phyloP scores from a whole-genome alignment of 352 stramenopile genomes.

The Globisporangium ultimum region DNA sequence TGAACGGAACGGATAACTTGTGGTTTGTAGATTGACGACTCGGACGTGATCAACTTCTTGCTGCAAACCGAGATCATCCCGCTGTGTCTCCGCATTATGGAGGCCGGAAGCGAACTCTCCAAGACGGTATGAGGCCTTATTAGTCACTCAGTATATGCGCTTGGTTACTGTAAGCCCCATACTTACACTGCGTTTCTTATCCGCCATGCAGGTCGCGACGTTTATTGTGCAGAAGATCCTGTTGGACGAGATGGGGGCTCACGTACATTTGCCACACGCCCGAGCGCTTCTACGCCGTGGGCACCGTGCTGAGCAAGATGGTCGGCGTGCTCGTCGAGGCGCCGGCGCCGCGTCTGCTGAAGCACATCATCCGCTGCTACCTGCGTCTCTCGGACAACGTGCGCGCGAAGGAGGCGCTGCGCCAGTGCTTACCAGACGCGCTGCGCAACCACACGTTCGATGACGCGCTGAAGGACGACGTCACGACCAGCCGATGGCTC shows the following conservation, averaged over 20 bases:
- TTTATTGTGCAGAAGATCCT: constrained; percentile 99
- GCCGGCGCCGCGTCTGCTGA: constrained; percentile 94
- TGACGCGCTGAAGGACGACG: constrained; percentile 93
- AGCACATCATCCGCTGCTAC: constrained; percentile 99
- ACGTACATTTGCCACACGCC: constrained; percentile 99
- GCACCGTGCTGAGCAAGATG: constrained; percentile 97
- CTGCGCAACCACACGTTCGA: constrained; percentile 96
- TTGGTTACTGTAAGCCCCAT: neutral
- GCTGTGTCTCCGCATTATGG: constrained; percentile 98
- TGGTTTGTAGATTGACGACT: constrained; percentile 92
- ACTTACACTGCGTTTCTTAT: neutral
- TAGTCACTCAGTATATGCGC: neutral
- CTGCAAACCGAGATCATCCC: constrained; percentile 99
- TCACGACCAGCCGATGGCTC: constrained; percentile 96
- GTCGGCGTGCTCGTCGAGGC: constrained; percentile 91
- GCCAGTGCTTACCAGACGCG: constrained; percentile 92
- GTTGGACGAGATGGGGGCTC: constrained; percentile 96
- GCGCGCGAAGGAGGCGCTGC: constrained; percentile 94
- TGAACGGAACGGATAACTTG: neutral
- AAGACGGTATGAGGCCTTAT: constrained; percentile 86
- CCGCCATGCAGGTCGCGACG: constrained; percentile 85
- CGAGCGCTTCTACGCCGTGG: constrained; percentile 89
- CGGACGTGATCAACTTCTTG: constrained; percentile 98
- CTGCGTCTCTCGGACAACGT: constrained; percentile 90
- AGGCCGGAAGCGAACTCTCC: constrained; percentile 96